These are phyloP conservation scores for Rosa rugosa DNA, from an alignment of 306 rosid genomes.

Conservation along the genomic window DNA sequence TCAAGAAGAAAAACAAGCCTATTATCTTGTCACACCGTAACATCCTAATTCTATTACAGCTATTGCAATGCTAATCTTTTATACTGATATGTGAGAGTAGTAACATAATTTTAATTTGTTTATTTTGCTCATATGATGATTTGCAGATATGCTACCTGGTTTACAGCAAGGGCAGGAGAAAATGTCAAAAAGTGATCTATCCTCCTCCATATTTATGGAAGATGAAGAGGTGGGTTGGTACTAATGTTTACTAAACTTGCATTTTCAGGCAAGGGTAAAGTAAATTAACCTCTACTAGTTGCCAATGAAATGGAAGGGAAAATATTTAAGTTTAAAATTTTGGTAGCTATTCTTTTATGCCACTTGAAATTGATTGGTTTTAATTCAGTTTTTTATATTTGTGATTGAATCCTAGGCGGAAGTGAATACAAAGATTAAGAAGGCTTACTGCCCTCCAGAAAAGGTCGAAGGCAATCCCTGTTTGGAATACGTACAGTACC, in stretches of 20 bases:
- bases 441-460: slow-evolving; percentile 78
- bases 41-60: slow-evolving; percentile 1
- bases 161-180: slow-evolving; percentile 80
- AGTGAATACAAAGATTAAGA: slow-evolving; percentile 76
- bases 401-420: slow-evolving; percentile 50
- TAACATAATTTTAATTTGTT: not conserved
- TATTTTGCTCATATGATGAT: slow-evolving; percentile 21
- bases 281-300: slow-evolving; percentile 23
- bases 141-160: slow-evolving; percentile 89
- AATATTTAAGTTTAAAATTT: not conserved
- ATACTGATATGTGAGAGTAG: not conserved
- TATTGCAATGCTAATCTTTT: slow-evolving; percentile 10
- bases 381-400: not conserved
- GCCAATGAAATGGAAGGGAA: not conserved
- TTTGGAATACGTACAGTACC: slow-evolving; percentile 69
- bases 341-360: not conserved
- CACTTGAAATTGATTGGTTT: not conserved
- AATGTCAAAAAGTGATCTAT: slow-evolving; percentile 84
- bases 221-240: slow-evolving; percentile 65
- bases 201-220: slow-evolving; percentile 84
- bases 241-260: too few species aligned
- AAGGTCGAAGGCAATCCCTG: slow-evolving; percentile 78
- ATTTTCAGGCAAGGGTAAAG: too few species aligned
- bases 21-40: slow-evolving; percentile 83
- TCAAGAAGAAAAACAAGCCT: slow-evolving; percentile 86